A percentile compares a stretch with the other conserved stretches of the same genome.
Conservation (phyloP, 2,329 filamentous ascomycete species). For the Clathrospora elynae region DNA sequence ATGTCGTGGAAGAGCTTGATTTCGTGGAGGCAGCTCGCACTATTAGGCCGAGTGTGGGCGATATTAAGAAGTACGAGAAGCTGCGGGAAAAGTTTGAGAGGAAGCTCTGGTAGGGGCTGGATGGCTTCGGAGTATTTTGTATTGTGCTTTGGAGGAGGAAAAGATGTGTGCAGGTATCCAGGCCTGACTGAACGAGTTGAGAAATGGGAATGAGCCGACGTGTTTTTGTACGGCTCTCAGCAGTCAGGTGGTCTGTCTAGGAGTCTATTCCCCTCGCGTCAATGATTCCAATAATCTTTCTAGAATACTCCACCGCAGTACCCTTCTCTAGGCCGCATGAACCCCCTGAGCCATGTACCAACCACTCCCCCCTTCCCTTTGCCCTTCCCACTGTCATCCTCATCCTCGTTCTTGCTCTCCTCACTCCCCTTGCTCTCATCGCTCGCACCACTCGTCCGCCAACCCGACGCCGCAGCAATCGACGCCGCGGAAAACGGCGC, state of each 20-base stretch:
- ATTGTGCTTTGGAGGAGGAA: not conserved
- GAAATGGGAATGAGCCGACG: too few species aligned
- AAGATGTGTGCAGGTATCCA: not conserved
- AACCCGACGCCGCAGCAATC: too few species aligned
- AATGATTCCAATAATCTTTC: too few species aligned
- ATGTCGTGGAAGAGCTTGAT: conserved; percentile 55
- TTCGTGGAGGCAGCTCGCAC: conserved; percentile 51
- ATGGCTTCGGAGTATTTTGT: not conserved
- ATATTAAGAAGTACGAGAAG: conserved; percentile 62
- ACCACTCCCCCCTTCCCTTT: not conserved
- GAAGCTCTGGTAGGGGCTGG: conserved; percentile 21
- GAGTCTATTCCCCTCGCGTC: too few species aligned
- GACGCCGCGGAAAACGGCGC: too few species aligned
- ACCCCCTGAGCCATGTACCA: conserved; percentile 1
- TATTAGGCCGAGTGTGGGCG: conserved; percentile 60
- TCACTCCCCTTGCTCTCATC: not conserved
- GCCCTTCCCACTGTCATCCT: too few species aligned
- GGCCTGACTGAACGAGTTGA: not conserved
- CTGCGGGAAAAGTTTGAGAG: conserved; percentile 56
- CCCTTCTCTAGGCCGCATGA: conserved; percentile 1
- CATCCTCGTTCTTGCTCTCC: not conserved
- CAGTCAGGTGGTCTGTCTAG: too few species aligned
- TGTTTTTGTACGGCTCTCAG: too few species aligned
- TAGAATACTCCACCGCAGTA: not conserved
- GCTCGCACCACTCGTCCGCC: not conserved